These are phyloP conservation scores for Citrus mangshanensis DNA, from an alignment of 345 rosid genomes.

Conservation along the genomic window DNA sequence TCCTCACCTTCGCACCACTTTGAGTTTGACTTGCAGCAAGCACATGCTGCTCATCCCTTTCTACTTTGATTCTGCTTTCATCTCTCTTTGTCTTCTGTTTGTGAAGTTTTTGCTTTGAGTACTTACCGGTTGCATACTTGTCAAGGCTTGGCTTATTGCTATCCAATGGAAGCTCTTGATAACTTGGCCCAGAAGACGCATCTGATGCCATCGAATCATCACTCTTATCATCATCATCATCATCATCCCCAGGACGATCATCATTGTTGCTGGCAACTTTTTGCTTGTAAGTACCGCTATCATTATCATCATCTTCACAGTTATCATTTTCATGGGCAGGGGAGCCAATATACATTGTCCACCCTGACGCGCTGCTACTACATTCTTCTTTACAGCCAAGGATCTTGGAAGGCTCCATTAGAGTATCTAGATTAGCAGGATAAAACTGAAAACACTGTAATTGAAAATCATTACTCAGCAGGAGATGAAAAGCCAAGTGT, in stretches of 20 bases:
- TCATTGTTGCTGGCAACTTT: conserved; percentile 14
- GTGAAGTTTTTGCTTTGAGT: conserved; percentile 29
- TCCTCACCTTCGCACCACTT: conserved; percentile 42
- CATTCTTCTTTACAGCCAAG: conserved; percentile 37
- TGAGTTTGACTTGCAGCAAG: conserved; percentile 42
- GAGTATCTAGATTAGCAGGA: conserved; percentile 14
- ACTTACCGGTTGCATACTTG: conserved; percentile 30
- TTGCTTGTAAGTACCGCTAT: conserved; percentile 5
- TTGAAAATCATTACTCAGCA: conserved; percentile 17
- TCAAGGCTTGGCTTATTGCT: conserved; percentile 11
- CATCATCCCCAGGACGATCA: conserved; percentile 11
- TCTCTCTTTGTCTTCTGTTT: conserved; percentile 35
- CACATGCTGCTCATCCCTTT: conserved; percentile 31
- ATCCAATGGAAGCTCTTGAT: conserved; percentile 26
- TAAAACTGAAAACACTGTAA: background rate
- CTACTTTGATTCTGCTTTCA: conserved; percentile 25
- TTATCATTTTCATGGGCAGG: conserved; percentile 26
- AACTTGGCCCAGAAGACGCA: conserved; percentile 69
- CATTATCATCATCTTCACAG: conserved; percentile 15
- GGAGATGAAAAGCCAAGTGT: background rate
- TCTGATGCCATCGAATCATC: conserved; percentile 80
- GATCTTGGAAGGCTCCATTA: conserved; percentile 47
- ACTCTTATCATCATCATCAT: conserved; percentile 29
- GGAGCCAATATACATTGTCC: conserved; percentile 65
- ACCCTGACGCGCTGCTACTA: conserved; percentile 56